Evolutionary conservation across 202 grass and related monocot genomes (phyloP), one percentile per base, ranked within the genome.

Genomic region (Elaeis oleifera): DNA sequence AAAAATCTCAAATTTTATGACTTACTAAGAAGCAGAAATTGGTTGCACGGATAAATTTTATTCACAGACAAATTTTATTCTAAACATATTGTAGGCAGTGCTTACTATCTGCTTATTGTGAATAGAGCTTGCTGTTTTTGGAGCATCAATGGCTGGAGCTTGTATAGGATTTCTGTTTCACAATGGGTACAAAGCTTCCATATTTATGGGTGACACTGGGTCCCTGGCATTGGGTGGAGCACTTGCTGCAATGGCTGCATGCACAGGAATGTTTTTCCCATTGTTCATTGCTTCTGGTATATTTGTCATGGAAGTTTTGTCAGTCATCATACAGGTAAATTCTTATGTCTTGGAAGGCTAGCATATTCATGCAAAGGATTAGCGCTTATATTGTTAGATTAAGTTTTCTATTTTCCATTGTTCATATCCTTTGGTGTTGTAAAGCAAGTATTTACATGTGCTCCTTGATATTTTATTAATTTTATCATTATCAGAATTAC

Each of bases 151-250:
- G 82, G 79, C 88, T 56, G 84, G 94, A 27, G 76, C 87, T 39
- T 97, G 94, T 74, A 80, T 82, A 56, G 88, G 94, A n/a, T 97
- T 92, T 82, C 79, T 97, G 65, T 97, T 83, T 25, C 94, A 97
- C 52, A 92, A 92, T 66, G 83, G 94, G 71, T 86, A 89, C 53
- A 89, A 71, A 62, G 84, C 94, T 75, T 92, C 94, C 3, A 64
- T 92, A 50, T 77, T 86, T 60, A 97, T 97, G 94, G 85, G 94
- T 18, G 68, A 71, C 63, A 84, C 82, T 39, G 94, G 94, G 58
- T 89, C 79, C 19, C 74, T 89, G 77, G 94, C 85, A 67, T 67
- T 92, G 2, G 94, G 94, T 72, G 94, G 79, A 80, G 94, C 92
- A 55, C 61, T 97, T 65, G 74, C 77, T 67, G 79, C 82, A 53